Conservation (phyloP, 495 filamentous ascomycete species). For the Cryomyces minteri region DNA sequence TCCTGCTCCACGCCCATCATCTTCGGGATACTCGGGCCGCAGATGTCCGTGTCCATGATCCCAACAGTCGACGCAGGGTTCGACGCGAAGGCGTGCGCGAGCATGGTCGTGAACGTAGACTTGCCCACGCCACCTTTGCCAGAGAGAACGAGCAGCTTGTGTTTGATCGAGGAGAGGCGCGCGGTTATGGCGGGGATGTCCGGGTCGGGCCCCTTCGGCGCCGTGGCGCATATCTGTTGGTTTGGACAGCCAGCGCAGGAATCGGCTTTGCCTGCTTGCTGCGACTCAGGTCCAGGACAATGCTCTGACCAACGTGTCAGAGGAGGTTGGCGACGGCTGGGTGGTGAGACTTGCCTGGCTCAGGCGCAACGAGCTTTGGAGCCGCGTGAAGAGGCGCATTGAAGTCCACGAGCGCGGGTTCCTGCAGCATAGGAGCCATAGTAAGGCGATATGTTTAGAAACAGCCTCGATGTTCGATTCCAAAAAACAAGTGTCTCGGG, state of each 20-base stretch:
- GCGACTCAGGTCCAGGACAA: slow-evolving; percentile 86
- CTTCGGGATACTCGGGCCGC: slow-evolving; percentile 83
- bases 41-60: slow-evolving; percentile 95
- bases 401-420: slow-evolving; percentile 44
- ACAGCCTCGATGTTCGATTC: too few species aligned
- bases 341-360: slow-evolving; percentile 40
- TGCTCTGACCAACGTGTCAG: slow-evolving; percentile 36
- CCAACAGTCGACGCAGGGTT: slow-evolving; percentile 61
- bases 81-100: slow-evolving; percentile 71
- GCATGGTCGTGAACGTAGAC: slow-evolving; percentile 71
- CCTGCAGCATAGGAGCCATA: slow-evolving; percentile 59
- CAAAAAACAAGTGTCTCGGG: too few species aligned
- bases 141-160: slow-evolving; percentile 82
- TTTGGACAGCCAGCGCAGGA: slow-evolving; percentile 91
- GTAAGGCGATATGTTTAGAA: too few species aligned
- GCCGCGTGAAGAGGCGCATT: slow-evolving; percentile 47
- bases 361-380: slow-evolving; percentile 75
- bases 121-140: slow-evolving; percentile 97
- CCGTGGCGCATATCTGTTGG: slow-evolving; percentile 81
- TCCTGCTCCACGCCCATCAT: slow-evolving; percentile 95
- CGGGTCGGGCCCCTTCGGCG: slow-evolving; percentile 90
- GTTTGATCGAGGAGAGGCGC: slow-evolving; percentile 60
- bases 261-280: slow-evolving; percentile 66
- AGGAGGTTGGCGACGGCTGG: background rate
- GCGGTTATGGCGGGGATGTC: slow-evolving; percentile 76